Evolutionary conservation across 129 eudicot genomes (phyloP).

Genomic region (Saposhnikovia divaricata): DNA sequence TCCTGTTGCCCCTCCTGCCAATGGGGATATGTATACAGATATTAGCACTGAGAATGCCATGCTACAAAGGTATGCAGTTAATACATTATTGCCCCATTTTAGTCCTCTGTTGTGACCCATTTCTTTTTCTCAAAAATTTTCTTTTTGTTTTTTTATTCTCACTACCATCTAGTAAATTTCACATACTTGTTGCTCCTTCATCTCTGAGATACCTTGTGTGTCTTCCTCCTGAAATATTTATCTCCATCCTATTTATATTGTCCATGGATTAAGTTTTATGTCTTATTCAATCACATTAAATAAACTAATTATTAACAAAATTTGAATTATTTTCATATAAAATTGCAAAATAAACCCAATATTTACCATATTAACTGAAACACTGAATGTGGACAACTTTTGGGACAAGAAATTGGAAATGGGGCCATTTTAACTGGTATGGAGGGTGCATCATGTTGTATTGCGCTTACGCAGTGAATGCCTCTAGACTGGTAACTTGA

Average conservation of each 20-base stretch:
- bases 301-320: no score
- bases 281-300: no score
- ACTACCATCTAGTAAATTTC: neutral
- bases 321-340: no score
- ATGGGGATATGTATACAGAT: conserved; percentile 86
- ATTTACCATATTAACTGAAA: no score
- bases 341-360: no score
- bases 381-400: no score
- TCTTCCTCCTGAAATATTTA: neutral
- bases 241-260: no score
- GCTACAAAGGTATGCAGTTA: conserved; percentile 53
- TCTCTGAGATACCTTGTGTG: neutral
- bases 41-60: conserved; percentile 84
- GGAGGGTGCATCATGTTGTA: neutral
- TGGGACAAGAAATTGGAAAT: no score
- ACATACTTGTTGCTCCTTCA: neutral
- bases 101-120: neutral
- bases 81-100: neutral
- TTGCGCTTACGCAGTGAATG: neutral
- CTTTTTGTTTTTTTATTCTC: neutral
- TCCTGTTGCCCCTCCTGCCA: conserved; percentile 91
- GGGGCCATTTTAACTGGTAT: no score
- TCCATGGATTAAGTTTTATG: no score
- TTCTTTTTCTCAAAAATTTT: neutral
- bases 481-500: conserved; percentile 1